These are phyloP conservation scores for Aspergillus proliferans DNA, from an alignment of 2,329 filamentous ascomycete genomes.

Conservation along the genomic window DNA sequence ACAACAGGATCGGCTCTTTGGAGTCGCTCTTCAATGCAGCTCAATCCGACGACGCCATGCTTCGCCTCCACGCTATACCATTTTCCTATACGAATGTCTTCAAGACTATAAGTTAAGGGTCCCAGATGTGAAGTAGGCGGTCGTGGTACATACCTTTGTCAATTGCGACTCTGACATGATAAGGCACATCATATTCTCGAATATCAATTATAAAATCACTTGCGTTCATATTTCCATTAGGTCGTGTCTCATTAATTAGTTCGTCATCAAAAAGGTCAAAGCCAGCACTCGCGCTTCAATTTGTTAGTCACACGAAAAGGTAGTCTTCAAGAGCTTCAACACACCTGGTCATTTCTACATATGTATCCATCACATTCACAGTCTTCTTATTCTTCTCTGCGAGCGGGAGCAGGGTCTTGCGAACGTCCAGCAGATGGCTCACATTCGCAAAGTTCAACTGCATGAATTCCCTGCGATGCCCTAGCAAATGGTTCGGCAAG, in stretches of 20 bases:
- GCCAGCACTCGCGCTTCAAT: conserved; percentile 62
- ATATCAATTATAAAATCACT: conserved; percentile 98
- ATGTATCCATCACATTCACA: conserved; percentile 95
- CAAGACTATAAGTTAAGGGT: conserved; percentile 16
- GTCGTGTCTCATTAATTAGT: conserved; percentile 73
- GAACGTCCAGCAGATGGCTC: conserved; percentile 73
- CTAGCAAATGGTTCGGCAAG: conserved; percentile 93
- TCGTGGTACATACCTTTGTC: conserved; percentile 60
- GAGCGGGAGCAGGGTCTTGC: conserved; percentile 77
- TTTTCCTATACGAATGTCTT: conserved; percentile 89
- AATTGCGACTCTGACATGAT: conserved; percentile 98
- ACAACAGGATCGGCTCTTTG: conserved; percentile 93
- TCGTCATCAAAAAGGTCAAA: conserved; percentile 96
- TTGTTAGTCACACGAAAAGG: conserved; percentile 13
- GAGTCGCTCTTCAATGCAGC: conserved; percentile 77
- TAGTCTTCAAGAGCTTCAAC: conserved; percentile 2
- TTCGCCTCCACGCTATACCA: conserved; percentile 97
- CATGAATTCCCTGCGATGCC: conserved; percentile 81
- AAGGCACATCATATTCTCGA: conserved; percentile 97
- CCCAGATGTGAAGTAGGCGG: not conserved
- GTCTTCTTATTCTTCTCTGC: conserved; percentile 96
- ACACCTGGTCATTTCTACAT: conserved; percentile 87
- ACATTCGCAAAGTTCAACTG: conserved; percentile 86
- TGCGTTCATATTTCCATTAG: conserved; percentile 74
- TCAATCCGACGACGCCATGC: conserved; percentile 78